These are phyloP conservation scores for Aspergillus piperis DNA, from an alignment of 2,329 filamentous ascomycete genomes.

Conservation along the genomic window DNA sequence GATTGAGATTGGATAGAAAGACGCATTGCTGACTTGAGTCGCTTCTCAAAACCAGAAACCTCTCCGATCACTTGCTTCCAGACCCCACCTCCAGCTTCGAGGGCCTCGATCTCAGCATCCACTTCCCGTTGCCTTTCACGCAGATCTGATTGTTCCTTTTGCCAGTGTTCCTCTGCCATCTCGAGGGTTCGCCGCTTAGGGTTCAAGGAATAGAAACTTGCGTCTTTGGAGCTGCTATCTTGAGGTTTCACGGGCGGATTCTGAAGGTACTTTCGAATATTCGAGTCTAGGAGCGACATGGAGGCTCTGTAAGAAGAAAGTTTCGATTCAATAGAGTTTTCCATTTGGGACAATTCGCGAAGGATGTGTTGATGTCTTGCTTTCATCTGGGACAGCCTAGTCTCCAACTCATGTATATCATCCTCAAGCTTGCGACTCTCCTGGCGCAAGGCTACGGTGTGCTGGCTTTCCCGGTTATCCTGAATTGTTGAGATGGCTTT, in stretches of 20 bases:
- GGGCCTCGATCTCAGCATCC: slow-evolving; percentile 56
- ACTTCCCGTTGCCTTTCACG: slow-evolving; percentile 48
- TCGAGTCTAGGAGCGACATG: slow-evolving; percentile 56
- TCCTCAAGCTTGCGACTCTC: slow-evolving; percentile 55
- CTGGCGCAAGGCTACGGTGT: slow-evolving; percentile 48
- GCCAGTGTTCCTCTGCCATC: slow-evolving; percentile 61
- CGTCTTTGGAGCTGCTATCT: slow-evolving; percentile 26
- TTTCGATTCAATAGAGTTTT: slow-evolving; percentile 61
- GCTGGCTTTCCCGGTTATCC: slow-evolving; percentile 46
- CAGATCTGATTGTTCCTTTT: slow-evolving; percentile 50
- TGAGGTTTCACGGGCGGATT: slow-evolving; percentile 48
- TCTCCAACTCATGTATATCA: slow-evolving; percentile 61
- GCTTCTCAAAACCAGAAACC: slow-evolving; percentile 54
- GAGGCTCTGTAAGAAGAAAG: slow-evolving; percentile 61
- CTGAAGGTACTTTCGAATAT: slow-evolving; percentile 56
- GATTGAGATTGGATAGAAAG: slow-evolving; percentile 30
- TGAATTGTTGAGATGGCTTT: slow-evolving; percentile 54
- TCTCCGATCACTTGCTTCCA: slow-evolving; percentile 59
- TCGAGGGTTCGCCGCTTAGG: slow-evolving; percentile 59
- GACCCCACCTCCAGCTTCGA: slow-evolving; percentile 59
- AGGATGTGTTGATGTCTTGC: slow-evolving; percentile 55
- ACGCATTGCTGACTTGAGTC: slow-evolving; percentile 35
- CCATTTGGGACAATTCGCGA: slow-evolving; percentile 53
- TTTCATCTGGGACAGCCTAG: slow-evolving; percentile 58
- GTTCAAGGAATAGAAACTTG: slow-evolving; percentile 55